These are phyloP conservation scores for Trichoderma koningiopsis DNA, from an alignment of 2,329 filamentous ascomycete species.

Conservation along the genomic window DNA sequence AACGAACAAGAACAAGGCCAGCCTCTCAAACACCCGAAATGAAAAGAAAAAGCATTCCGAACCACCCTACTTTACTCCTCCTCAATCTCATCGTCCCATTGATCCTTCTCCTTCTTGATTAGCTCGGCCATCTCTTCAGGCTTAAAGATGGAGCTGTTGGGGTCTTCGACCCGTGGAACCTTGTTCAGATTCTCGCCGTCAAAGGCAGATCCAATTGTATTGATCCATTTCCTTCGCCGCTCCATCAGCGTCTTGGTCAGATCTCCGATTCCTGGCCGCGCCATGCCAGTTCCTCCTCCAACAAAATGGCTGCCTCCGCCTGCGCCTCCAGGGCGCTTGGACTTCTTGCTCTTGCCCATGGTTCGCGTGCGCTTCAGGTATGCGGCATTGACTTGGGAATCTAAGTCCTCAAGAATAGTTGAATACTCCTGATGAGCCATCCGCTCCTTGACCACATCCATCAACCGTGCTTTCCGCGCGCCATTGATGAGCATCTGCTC, in stretches of 20 bases:
- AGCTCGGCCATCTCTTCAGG: constrained; percentile 70
- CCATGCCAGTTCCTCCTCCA: constrained; percentile 63
- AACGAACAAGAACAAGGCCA: background rate
- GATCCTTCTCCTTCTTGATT: constrained; percentile 74
- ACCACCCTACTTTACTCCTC: constrained; percentile 50
- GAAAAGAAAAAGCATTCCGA: background rate
- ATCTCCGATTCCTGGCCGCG: constrained; percentile 83
- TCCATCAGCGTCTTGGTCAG: constrained; percentile 92
- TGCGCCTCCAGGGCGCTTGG: constrained; percentile 75
- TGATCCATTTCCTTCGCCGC: constrained; percentile 83
- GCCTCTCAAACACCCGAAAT: background rate
- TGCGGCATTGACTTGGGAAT: constrained; percentile 89
- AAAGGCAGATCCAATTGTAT: constrained; percentile 88
- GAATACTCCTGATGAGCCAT: constrained; percentile 97
- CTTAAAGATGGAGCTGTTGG: constrained; percentile 72
- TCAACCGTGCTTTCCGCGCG: constrained; percentile 81
- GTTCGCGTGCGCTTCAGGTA: constrained; percentile 95
- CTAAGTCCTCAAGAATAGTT: constrained; percentile 94
- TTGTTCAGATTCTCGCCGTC: constrained; percentile 75
- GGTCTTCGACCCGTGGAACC: constrained; percentile 68
- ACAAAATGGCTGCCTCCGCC: constrained; percentile 68
- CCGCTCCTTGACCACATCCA: constrained; percentile 84
- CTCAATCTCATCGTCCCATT: constrained; percentile 79
- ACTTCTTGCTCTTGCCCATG: constrained; percentile 91
- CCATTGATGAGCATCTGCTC: constrained; percentile 86